These are phyloP conservation scores for Fragaria ananassa DNA, from an alignment of 306 rosid genomes.

Conservation along the genomic window DNA sequence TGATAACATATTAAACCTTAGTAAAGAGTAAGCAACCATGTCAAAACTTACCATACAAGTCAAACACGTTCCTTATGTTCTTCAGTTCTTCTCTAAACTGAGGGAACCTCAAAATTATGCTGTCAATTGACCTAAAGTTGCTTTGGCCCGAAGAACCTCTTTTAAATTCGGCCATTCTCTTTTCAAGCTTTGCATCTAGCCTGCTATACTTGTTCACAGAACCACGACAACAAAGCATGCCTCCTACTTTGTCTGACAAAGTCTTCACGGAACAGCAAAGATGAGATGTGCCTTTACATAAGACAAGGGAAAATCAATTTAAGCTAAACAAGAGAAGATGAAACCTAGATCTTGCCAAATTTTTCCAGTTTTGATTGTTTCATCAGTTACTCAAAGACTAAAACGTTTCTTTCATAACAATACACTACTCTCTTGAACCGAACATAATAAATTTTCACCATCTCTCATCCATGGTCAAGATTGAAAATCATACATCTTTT, in stretches of 20 bases:
- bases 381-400: neutral
- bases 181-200: constrained; percentile 66
- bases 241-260: constrained; percentile 51
- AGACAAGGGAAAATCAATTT: constrained; percentile 22
- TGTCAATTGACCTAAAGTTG: constrained; percentile 65
- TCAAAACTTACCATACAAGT: constrained; percentile 63
- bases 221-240: constrained; percentile 40
- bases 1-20: neutral
- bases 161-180: constrained; percentile 58
- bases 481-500: neutral
- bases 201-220: constrained; percentile 46
- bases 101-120: constrained; percentile 70
- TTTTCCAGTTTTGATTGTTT: neutral
- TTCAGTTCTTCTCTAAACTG: constrained; percentile 59
- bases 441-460: neutral
- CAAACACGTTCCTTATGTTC: constrained; percentile 62
- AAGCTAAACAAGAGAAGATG: constrained; percentile 13
- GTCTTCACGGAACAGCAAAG: constrained; percentile 32
- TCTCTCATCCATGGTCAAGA: neutral
- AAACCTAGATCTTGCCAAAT: constrained; percentile 9
- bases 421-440: neutral
- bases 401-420: neutral
- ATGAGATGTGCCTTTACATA: constrained; percentile 41
- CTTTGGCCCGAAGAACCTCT: constrained; percentile 39
- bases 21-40: neutral